phyloP scores from a whole-genome alignment of 169 alveolate species.

The Plasmodium ovale region DNA sequence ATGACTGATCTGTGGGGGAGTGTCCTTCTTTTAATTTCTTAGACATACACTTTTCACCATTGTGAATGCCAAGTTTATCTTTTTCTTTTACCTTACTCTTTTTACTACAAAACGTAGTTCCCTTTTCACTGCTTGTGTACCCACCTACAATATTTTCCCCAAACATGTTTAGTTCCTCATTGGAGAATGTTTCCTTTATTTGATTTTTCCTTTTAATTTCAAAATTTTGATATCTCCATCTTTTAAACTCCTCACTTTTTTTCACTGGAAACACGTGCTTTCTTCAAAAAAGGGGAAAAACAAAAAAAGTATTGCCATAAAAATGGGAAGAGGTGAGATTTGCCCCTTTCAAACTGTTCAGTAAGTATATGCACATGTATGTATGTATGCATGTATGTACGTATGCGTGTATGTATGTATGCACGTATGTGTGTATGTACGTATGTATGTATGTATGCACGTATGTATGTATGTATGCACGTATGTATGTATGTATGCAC shows the following conservation, averaged over 20 bases:
- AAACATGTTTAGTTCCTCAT: constrained; percentile 32
- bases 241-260: constrained; percentile 17
- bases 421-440: too few relatives aligned
- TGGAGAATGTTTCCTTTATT: constrained; percentile 14
- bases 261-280: constrained; percentile 33
- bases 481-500: too few relatives aligned
- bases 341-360: too few relatives aligned
- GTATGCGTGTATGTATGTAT: too few relatives aligned
- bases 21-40: background rate
- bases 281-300: constrained; percentile 15
- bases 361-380: too few relatives aligned
- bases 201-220: constrained; percentile 13
- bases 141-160: constrained; percentile 42
- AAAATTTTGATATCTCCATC: constrained; percentile 4
- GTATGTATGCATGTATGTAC: too few relatives aligned
- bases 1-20: constrained; percentile 39
- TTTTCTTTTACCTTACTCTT: constrained; percentile 1
- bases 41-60: background rate
- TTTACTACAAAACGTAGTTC: constrained; percentile 4
- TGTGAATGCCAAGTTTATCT: background rate
- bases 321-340: too few relatives aligned
- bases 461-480: too few relatives aligned
- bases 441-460: too few relatives aligned
- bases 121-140: constrained; percentile 67
- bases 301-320: constrained; percentile 5